phyloP scores from a whole-genome alignment of 345 rosid genomes.

The Citrus hindsii region DNA sequence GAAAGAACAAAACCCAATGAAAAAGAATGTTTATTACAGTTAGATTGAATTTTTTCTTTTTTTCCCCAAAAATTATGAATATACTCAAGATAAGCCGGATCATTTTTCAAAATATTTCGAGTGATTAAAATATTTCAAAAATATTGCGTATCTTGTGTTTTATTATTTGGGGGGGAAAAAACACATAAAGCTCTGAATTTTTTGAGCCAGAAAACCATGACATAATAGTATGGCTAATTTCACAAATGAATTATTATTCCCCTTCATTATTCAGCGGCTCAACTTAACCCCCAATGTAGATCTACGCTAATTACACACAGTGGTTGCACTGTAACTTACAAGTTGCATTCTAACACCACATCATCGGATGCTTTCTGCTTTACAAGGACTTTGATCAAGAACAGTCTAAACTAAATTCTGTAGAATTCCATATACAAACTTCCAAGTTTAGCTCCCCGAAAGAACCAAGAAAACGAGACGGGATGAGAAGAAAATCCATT shows the following conservation, averaged over 20 bases:
- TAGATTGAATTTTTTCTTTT: too few relatives aligned
- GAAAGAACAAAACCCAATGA: too few relatives aligned
- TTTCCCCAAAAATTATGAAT: too few relatives aligned
- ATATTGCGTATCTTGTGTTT: too few relatives aligned
- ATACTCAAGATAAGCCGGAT: too few relatives aligned
- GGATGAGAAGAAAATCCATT: conserved; percentile 28
- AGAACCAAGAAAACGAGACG: conserved; percentile 25
- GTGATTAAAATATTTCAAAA: too few relatives aligned
- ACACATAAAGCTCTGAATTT: too few relatives aligned
- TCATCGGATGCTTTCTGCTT: neutral
- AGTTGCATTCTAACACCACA: neutral
- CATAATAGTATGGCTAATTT: neutral
- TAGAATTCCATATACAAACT: conserved; percentile 38
- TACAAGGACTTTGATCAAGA: conserved; percentile 1
- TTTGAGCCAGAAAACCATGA: too few relatives aligned
- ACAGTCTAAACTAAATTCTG: conserved; percentile 26
- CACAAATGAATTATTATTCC: neutral
- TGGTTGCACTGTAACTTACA: neutral
- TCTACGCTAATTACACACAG: neutral
- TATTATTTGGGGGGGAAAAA: too few relatives aligned
- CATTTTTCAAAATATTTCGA: too few relatives aligned
- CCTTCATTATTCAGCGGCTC: neutral
- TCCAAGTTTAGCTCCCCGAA: conserved; percentile 36
- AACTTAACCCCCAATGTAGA: too few relatives aligned
- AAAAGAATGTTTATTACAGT: too few relatives aligned